A percentile compares a stretch with the other conserved stretches of the same genome.
These are phyloP conservation scores for Epichloe scottii DNA, from an alignment of 2,329 filamentous ascomycete genomes.

Conservation along the genomic window DNA sequence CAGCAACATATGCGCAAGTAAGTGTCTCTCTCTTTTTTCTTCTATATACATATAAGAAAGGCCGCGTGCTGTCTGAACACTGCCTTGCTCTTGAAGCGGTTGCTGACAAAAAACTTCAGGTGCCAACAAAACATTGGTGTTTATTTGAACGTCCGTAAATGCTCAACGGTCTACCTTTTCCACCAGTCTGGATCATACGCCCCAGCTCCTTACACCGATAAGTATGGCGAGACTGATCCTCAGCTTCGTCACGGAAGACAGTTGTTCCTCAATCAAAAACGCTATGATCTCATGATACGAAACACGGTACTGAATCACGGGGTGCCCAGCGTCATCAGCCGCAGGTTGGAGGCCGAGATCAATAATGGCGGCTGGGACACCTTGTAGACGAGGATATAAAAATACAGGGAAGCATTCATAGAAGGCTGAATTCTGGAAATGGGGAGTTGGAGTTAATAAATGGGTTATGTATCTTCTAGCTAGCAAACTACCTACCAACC, in stretches of 20 bases:
- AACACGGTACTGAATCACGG: slow-evolving; percentile 79
- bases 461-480: background rate
- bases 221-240: slow-evolving; percentile 91
- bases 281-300: slow-evolving; percentile 80
- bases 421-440: slow-evolving; percentile 6
- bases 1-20: slow-evolving; percentile 84
- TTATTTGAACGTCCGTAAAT: slow-evolving; percentile 95
- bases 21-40: slow-evolving; percentile 22
- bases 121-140: slow-evolving; percentile 85
- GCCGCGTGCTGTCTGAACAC: too few species aligned
- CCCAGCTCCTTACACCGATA: slow-evolving; percentile 85
- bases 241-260: slow-evolving; percentile 79
- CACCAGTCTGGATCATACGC: slow-evolving; percentile 71
- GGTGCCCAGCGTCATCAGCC: slow-evolving; percentile 76
- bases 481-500: background rate
- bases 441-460: background rate
- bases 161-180: slow-evolving; percentile 80
- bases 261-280: slow-evolving; percentile 82
- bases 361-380: slow-evolving; percentile 98
- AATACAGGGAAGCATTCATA: background rate
- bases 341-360: slow-evolving; percentile 86
- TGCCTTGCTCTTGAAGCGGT: background rate
- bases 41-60: background rate
- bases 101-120: slow-evolving; percentile 28
- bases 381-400: slow-evolving; percentile 12